These are phyloP conservation scores for Sutorius eximius DNA, from an alignment of 1,284 basidiomycete species.

Conservation along the genomic window DNA sequence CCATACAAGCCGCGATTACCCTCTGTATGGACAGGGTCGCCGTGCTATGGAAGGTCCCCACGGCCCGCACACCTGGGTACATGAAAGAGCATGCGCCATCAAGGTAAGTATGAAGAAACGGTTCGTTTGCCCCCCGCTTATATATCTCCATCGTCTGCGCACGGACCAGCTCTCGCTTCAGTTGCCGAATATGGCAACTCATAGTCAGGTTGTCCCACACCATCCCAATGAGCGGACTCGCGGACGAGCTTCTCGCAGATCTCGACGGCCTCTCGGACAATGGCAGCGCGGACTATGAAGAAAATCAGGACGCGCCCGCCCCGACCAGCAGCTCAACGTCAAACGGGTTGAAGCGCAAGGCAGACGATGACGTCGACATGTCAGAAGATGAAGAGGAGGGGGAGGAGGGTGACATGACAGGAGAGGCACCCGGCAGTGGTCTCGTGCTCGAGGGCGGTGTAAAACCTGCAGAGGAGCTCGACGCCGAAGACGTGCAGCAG, in stretches of 20 bases:
- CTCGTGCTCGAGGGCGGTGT: conserved; percentile 89
- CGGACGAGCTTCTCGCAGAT: conserved; percentile 87
- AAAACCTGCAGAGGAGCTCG: conserved; percentile 90
- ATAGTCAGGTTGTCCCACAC: neutral
- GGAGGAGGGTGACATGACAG: conserved; percentile 41
- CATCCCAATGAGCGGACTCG: conserved; percentile 66
- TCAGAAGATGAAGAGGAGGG: conserved; percentile 47
- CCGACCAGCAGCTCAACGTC: conserved; percentile 34
- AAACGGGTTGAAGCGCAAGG: conserved; percentile 62
- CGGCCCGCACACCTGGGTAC: conserved; percentile 44
- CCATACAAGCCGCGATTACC: too few relatives aligned
- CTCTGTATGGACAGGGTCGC: conserved; percentile 43
- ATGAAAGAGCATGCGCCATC: conserved; percentile 38
- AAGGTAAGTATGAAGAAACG: conserved; percentile 36
- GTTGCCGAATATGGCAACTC: conserved; percentile 14
- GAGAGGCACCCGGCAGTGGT: conserved; percentile 47
- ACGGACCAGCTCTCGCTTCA: conserved; percentile 23
- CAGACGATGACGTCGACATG: conserved; percentile 51
- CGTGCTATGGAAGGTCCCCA: conserved; percentile 50
- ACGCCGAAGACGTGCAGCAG: conserved; percentile 87
- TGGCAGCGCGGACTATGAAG: conserved; percentile 57
- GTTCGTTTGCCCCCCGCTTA: neutral
- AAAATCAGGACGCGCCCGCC: conserved; percentile 36
- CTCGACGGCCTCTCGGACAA: conserved; percentile 75
- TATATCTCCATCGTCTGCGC: conserved; percentile 15